Evolutionary conservation across 805 yeast genomes (phyloP), one percentile per base, ranked within the genome.

Genomic region (Priceomyces medius): DNA sequence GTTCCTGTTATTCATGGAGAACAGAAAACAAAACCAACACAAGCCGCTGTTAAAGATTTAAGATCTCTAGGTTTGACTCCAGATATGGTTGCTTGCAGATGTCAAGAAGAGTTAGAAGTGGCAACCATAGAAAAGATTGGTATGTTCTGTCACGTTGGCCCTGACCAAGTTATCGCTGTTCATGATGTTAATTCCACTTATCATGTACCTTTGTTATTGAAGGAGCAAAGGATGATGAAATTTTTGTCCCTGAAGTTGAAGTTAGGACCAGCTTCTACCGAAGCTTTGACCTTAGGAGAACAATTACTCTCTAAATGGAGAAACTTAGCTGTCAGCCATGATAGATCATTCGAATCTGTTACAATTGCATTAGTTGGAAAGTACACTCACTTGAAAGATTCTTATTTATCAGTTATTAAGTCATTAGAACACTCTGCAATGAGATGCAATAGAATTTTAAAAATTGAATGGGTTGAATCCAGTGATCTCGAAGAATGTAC

Each of bases 1-100:
- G 98, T 93, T 36, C 98, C 98, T 35, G 98, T 93, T 37, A 91
- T 93, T 58, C 96, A 90, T 55, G 99, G 98, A 48, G 99, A 93
- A 74, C 97, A 93, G 68, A 93, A 93, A 77, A 93, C 99, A 32
- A 93, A 93, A 69, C 99, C 99, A 44, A 93, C 99, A 9, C 99
- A 93, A 73, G 99, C 98, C 49, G 99, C 99, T 36, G 86, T 93
- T 60, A 88, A 89, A 65, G 99, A 93, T 66, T 78, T 93, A 67
- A 85, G 99, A 70, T 86, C 96, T 35, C 73, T 91, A 46, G 99
- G 99, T 56, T 79, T 93, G 63, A 80, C 83, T 28, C 98, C 98
- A 16, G 98, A 93, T 66, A 84, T 93, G 81, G 88, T 93, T 71
- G 99, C 98, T 43, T 91, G 98, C 74, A 82, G 99, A 73, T 93